A percentile compares a stretch with the other conserved stretches of the same genome.
Evolutionary conservation across 2,329 filamentous ascomycete genomes (phyloP).

Genomic region (Hypoxylon sp.): DNA sequence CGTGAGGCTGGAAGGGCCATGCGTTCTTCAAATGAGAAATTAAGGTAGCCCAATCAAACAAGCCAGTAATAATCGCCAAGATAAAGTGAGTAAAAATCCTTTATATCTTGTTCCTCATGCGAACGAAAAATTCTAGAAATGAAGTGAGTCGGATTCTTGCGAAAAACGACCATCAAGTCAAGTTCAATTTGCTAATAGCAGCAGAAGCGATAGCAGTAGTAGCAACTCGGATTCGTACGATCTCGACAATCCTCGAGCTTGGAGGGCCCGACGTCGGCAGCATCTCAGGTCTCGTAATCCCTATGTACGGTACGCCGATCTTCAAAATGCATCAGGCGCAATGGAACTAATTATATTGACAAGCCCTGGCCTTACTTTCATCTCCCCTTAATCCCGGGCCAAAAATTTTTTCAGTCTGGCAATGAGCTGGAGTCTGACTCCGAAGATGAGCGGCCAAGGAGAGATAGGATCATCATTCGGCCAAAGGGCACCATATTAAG

Average conservation of each 20-base stretch:
- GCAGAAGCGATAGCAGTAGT: not conserved
- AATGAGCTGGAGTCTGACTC: not conserved
- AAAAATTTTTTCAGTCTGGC: not conserved
- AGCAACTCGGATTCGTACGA: not conserved
- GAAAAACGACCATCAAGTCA: not conserved
- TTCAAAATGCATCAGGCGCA: not conserved
- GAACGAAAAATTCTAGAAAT: too few relatives aligned
- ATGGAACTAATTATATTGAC: not conserved
- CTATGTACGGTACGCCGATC: not conserved
- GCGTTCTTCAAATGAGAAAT: too few relatives aligned
- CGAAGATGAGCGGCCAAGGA: not conserved
- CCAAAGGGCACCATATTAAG: not conserved
- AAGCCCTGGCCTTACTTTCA: not conserved
- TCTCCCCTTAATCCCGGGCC: not conserved
- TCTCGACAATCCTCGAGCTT: not conserved
- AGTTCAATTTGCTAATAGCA: not conserved
- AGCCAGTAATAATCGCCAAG: not conserved
- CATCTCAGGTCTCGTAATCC: not conserved
- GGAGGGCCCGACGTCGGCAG: not conserved
- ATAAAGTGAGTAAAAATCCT: not conserved
- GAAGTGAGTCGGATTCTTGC: not conserved
- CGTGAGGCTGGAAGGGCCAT: too few relatives aligned
- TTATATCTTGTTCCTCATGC: too few relatives aligned
- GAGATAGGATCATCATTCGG: not conserved
- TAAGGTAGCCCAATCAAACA: not conserved